Base-by-base conservation (phyloP, 345 rosid genomes). In the Sonneratia caseolaris region DNA sequence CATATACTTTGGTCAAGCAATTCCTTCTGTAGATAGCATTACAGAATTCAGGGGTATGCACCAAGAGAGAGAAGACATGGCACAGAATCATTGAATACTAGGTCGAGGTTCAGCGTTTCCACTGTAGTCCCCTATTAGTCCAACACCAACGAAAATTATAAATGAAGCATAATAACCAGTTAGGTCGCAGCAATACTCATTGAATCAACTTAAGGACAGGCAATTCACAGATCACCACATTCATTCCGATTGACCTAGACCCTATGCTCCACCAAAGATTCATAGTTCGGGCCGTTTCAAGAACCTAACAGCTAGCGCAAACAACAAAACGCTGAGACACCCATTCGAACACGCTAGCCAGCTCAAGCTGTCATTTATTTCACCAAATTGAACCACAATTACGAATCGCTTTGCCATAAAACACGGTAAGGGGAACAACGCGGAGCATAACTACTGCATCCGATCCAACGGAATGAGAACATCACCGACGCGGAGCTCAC, bases 401-500 rank as follows among this genome's bases (percentile, higher is more conserved):
- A 14, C 12, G 15, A 12, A 62, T 24, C 13, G 36, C 7, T 12
- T 42, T 5, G 55, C 37, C 10, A 21, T n/a, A 68, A 68, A 45
- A 3, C 19, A 6, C 36, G 18, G 59, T 53, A 53, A 53, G 22
- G 18, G 59, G 16, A 53, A 53, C 5, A 47, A 53, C 59, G 32
- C 21, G 55, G 19, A 48, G 21, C 49, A 45, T 7, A 45, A 43
- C 43, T 36, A 5, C 56, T 45, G 55, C 70, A 45, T 43, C 66
- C 42, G 37, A 65, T 73, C 51, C 9, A 35, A 49, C 10, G 37
- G 37, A 16, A 68, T 57, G 69, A 5, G 27, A 68, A 78, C 55
- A 61, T 19, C 62, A 49, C 1, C 3, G 49, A 65, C n/a, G 15
- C 72, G 38, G 51, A 68, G 77, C 88, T 81, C 73, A 91, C 98